Evolutionary conservation across 1,284 basidiomycete species (phyloP).

Genomic region (Cutaneotrichosporon sp.): DNA sequence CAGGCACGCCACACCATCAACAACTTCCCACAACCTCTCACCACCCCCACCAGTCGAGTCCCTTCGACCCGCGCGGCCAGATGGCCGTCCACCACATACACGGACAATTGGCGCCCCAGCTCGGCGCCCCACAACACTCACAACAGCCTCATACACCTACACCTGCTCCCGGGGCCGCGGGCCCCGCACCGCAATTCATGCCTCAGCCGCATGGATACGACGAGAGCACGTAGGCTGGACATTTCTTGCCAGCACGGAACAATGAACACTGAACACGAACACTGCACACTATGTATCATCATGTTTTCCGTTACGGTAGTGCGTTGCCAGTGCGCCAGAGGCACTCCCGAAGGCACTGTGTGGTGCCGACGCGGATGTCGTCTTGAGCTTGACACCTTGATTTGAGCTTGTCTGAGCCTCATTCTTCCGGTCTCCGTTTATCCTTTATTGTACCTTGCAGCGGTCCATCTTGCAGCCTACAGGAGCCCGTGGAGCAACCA

Average conservation of each 20-base stretch:
- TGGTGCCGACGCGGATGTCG: no score
- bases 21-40: background rate
- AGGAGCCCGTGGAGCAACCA: no score
- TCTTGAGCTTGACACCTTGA: no score
- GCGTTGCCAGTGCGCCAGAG: no score
- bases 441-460: no score
- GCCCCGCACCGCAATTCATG: background rate
- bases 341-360: no score
- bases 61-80: background rate
- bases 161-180: background rate
- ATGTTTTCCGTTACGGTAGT: background rate
- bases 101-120: constrained; percentile 1
- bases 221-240: background rate
- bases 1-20: background rate
- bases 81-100: background rate
- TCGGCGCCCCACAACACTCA: background rate
- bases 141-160: background rate
- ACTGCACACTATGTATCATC: background rate
- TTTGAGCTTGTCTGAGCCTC: no score
- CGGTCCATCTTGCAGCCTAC: no score
- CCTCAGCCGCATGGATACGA: background rate
- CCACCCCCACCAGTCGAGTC: background rate
- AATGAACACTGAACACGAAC: background rate
- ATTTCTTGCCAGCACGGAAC: background rate
- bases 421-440: no score